Base-by-base conservation (phyloP, 148 eudicot genomes). In the Cornus suecica region DNA sequence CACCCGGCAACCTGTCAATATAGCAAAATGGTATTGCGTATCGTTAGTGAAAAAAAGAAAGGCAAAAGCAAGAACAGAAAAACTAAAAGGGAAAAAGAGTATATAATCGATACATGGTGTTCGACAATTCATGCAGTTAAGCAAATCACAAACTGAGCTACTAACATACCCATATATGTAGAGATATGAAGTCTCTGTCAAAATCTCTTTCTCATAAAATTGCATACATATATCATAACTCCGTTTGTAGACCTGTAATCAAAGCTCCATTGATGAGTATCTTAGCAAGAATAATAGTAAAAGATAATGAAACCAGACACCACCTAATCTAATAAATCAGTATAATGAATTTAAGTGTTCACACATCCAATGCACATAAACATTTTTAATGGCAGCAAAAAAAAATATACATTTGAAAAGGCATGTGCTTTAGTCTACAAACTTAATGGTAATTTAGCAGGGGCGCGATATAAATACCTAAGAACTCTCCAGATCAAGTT, bases 151-250 rank as follows among this genome's bases (percentile, higher is more conserved):
- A 78, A 51, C 65, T 22, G 71, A 65, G 34, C n/a, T 25, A 32
- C 31, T 32, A 62, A 67, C 84, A 65, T 82, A 92, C 99, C 99
- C 97, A 77, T 95, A 95, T 83, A 93, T 82, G 80, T 86, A 71
- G 70, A 87, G 97, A 80, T 89, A 91, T 65, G 99, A 92, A 73
- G 81, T 84, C 45, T 95, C 97, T 22, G 94, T 91, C 74, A 91
- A 72, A 25, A 95, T 81, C 82, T 93, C 99, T 86, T 93, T 95
- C 68, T 95, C 93, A 77, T 95, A 95, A 71, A 95, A 90, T 77
- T 90, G 97, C 86, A 88, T 83, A 83, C 97, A 92, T 78, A 93
- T 48, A 76, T 92, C 93, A 82, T 85, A 88, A 86, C 99, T 93
- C 75, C 97, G 89, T 81, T 88, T 73, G 82, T 93, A 93, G 54